Evolutionary conservation across 2,329 filamentous ascomycete species (phyloP), one percentile per base, ranked within the genome.

Genomic region (Saccharata proteae): DNA sequence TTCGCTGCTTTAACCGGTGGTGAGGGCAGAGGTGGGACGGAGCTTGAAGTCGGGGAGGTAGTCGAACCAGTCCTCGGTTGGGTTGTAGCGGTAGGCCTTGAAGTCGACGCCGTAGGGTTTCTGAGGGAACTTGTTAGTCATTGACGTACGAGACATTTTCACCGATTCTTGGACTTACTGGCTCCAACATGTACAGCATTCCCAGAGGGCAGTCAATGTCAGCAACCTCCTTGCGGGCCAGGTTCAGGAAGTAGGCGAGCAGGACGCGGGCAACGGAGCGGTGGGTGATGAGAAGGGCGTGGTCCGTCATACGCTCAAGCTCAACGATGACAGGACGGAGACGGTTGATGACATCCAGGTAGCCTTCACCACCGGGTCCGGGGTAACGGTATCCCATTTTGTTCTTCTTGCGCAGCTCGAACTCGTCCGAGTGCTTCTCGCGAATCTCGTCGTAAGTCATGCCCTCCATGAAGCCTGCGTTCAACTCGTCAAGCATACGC

Each of bases 31-130:
- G n/a, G n/a, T n/a, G n/a, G 33, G 28, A 4, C 33, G 19, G 3
- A 90, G 70, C 55, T 80, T 75, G 58, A 90, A 96, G 47, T 86
- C 69, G n/a, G 78, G 80, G 26, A 92, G 59, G 51, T 90, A 77
- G 37, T 90, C 76, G 46, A 98, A 98, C 69, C 78, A 84, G 40
- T 79, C 75, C 13, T 62, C 71, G 3, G 69, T 64, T 39, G 82
- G 72, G 50, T 93, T 82, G 61, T 93, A 98, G 38, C 77, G 74
- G 64, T 93, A 98, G 1, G 85, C 88, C 54, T 93, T 88, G 62
- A 96, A 94, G 38, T 93, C 88, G 36, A 94, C 86, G 10, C 90
- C 90, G 44, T 98, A 98, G 1, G 90, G 90, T 66, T 94, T 94
- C 41, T n/a, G n/a, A n/a, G n/a, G n/a, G 7, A 20, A 13, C 13